These are phyloP conservation scores for Sporothrix brunneoviolacea DNA, from an alignment of 2,329 filamentous ascomycete species.

Conservation along the genomic window DNA sequence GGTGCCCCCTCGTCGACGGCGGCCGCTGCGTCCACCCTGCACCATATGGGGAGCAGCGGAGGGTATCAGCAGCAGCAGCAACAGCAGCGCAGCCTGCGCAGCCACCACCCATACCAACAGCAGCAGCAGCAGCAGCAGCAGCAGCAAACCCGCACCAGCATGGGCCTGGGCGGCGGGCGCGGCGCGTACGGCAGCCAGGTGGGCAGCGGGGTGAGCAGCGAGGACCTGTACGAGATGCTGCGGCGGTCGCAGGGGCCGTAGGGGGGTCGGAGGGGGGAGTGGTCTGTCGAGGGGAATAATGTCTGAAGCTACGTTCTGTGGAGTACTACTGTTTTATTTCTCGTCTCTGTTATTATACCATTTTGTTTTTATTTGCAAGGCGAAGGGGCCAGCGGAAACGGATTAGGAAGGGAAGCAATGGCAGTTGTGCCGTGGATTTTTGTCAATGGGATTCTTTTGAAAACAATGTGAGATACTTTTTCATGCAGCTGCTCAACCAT, in stretches of 20 bases:
- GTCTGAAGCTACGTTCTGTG: too few relatives aligned
- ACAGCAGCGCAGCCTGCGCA: conserved; percentile 19
- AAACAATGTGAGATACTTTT: too few relatives aligned
- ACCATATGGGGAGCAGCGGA: neutral
- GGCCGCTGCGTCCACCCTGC: neutral
- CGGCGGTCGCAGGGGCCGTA: conserved; percentile 6
- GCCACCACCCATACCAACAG: conserved; percentile 21
- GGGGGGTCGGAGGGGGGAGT: neutral
- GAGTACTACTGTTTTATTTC: too few relatives aligned
- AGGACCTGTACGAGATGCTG: conserved; percentile 11
- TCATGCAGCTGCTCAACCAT: too few relatives aligned
- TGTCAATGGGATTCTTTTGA: too few relatives aligned
- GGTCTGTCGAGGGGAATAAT: too few relatives aligned
- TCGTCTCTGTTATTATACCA: too few relatives aligned
- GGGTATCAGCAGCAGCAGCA: conserved; percentile 21
- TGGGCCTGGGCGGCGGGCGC: neutral
- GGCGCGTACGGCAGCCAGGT: neutral
- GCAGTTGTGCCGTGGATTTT: too few relatives aligned
- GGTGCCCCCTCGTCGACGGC: neutral
- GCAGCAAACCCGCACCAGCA: conserved; percentile 22
- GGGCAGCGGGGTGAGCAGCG: neutral
- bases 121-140: conserved; percentile 29
- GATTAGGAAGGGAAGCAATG: too few relatives aligned
- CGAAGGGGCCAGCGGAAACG: too few relatives aligned
- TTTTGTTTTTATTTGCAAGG: too few relatives aligned